Conservation (phyloP, 352 stramenopile genomes). For the Phytophthora quininea region DNA sequence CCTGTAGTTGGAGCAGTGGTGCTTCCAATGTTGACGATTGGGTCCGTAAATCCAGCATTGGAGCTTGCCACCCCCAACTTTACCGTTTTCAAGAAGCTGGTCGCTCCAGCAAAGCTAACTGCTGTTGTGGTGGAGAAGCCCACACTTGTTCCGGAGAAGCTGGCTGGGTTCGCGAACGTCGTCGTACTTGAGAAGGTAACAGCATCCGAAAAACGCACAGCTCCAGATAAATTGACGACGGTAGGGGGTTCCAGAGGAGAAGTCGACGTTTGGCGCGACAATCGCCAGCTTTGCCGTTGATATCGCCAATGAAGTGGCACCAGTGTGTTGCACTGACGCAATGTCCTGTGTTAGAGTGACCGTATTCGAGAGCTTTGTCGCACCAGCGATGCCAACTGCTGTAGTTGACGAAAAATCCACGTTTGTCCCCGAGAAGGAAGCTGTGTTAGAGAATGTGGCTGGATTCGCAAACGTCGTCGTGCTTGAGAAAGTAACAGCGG, state of each 20-base stretch:
- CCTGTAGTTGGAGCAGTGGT: too few relatives aligned
- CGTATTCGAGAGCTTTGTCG: too few relatives aligned
- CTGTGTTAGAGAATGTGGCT: conserved; percentile 8
- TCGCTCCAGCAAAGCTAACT: background rate
- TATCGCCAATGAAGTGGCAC: conserved; percentile 36
- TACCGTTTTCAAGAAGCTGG: too few relatives aligned
- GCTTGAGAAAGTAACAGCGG: conserved; percentile 14
- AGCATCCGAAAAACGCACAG: background rate
- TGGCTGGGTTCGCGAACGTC: conserved; percentile 9
- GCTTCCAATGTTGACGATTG: conserved; percentile 20
- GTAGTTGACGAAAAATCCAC: conserved; percentile 14
- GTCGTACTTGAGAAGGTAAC: conserved; percentile 16
- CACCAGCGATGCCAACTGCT: background rate
- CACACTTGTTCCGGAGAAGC: conserved; percentile 12
- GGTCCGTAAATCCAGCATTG: too few relatives aligned
- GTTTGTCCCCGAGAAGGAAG: conserved; percentile 3
- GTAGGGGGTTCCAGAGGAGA: too few relatives aligned
- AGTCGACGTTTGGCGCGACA: background rate
- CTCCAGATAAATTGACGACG: conserved; percentile 7
- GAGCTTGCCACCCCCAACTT: too few relatives aligned
- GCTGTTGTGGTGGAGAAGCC: conserved; percentile 14
- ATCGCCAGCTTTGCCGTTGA: conserved; percentile 9
- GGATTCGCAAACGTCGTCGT: conserved; percentile 3
- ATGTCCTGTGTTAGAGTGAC: too few relatives aligned
- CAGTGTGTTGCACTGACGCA: conserved; percentile 18